Evolutionary conservation across 2,329 filamentous ascomycete genomes (phyloP).

Genomic region (Pseudogymnoascus sp.): DNA sequence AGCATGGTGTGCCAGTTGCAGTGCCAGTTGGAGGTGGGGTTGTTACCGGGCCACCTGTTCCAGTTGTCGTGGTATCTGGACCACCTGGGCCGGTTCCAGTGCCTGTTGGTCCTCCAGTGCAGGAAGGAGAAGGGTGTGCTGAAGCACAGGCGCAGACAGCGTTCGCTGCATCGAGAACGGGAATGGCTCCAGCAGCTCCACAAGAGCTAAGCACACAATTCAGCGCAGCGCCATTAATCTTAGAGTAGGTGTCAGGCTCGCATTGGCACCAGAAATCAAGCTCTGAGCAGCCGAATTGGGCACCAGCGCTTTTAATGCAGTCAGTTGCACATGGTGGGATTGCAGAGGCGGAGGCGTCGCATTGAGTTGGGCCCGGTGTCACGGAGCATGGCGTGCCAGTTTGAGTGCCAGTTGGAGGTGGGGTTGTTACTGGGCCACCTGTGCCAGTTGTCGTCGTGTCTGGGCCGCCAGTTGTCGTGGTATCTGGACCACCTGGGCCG

Average conservation of each 20-base stretch:
- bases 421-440: not conserved
- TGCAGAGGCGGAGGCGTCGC: not conserved
- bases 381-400: not conserved
- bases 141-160: not conserved
- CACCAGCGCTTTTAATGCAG: not conserved
- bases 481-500: not conserved
- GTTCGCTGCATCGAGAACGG: not conserved
- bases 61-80: not conserved
- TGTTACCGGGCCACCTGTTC: not conserved
- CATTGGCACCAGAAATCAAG: not conserved
- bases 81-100: not conserved
- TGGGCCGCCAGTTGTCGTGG: not conserved
- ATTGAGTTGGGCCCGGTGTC: not conserved
- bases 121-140: not conserved
- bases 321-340: not conserved
- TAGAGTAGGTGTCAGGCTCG: not conserved
- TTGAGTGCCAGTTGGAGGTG: not conserved
- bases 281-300: not conserved
- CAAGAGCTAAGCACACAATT: not conserved
- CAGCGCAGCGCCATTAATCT: not conserved
- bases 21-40: not conserved
- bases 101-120: not conserved
- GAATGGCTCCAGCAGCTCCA: not conserved
- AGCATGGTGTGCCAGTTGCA: not conserved
- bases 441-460: not conserved